These are phyloP conservation scores for Hypomyces rosellus DNA, from an alignment of 2,329 filamentous ascomycete species.

Conservation along the genomic window DNA sequence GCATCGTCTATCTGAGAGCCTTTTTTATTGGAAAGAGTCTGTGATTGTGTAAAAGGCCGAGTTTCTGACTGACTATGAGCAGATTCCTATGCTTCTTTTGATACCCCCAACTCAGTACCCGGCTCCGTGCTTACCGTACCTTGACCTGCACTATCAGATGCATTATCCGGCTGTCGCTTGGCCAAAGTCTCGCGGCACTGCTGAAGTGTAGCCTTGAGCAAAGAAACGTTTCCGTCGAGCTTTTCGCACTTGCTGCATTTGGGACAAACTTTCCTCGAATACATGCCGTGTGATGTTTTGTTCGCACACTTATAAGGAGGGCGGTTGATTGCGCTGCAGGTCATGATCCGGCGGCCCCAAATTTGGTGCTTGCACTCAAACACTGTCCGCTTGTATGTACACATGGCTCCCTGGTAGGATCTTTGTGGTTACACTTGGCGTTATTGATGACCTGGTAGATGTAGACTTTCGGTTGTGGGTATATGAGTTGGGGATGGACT, in stretches of 20 bases:
- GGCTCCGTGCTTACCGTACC: neutral
- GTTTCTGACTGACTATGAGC: too few relatives aligned
- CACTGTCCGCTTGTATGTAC: slow-evolving; percentile 19
- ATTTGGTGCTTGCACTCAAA: slow-evolving; percentile 21
- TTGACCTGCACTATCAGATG: neutral
- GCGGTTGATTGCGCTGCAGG: slow-evolving; percentile 12
- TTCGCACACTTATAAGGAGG: slow-evolving; percentile 14
- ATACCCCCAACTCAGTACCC: neutral
- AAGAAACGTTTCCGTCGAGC: slow-evolving; percentile 15
- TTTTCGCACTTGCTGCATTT: slow-evolving; percentile 20
- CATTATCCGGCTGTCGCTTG: too few relatives aligned
- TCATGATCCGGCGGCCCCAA: slow-evolving; percentile 21
- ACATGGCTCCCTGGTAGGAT: slow-evolving; percentile 19
- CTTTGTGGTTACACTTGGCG: neutral
- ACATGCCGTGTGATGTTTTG: slow-evolving; percentile 18
- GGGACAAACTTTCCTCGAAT: slow-evolving; percentile 14
- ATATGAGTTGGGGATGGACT: too few relatives aligned
- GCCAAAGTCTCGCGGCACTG: slow-evolving; percentile 9
- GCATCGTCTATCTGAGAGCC: too few relatives aligned
- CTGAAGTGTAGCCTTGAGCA: slow-evolving; percentile 14
- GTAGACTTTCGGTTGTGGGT: too few relatives aligned
- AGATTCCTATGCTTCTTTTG: neutral
- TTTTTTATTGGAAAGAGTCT: neutral
- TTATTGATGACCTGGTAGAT: neutral
- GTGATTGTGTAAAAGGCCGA: neutral